Percentiles rank a stretch among this genome's conserved stretches.
Conservation (phyloP, 1,284 basidiomycete species). For the Takashimella tepidaria region DNA sequence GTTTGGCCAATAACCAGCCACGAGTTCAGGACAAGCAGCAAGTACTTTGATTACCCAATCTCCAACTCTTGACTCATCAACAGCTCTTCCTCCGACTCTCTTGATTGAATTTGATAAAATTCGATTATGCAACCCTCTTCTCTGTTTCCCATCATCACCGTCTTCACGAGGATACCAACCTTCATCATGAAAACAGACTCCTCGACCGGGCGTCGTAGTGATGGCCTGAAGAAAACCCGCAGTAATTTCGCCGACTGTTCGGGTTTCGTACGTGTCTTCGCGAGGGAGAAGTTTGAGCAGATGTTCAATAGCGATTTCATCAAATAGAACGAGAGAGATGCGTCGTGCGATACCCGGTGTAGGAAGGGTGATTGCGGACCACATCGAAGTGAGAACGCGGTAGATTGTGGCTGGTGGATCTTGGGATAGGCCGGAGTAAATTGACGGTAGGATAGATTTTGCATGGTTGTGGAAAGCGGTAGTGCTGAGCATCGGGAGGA, state of each 20-base stretch:
- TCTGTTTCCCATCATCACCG: conserved; percentile 50
- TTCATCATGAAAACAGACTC: conserved; percentile 80
- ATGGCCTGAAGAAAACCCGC: conserved; percentile 84
- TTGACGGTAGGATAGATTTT: conserved; percentile 32
- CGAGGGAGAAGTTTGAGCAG: conserved; percentile 72
- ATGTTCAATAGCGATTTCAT: conserved; percentile 58
- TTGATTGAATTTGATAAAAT: conserved; percentile 72
- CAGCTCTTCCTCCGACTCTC: conserved; percentile 59
- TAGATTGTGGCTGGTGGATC: conserved; percentile 46
- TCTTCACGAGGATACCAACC: conserved; percentile 78
- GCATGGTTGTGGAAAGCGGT: conserved; percentile 37
- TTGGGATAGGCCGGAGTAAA: conserved; percentile 36
- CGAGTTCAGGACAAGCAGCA: conserved; percentile 75
- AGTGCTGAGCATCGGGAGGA: conserved; percentile 40
- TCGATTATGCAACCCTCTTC: conserved; percentile 65
- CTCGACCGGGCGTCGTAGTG: conserved; percentile 74
- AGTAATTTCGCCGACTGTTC: conserved; percentile 67
- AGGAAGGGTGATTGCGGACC: conserved; percentile 36
- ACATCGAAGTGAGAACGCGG: conserved; percentile 41
- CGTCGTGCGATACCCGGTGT: conserved; percentile 33
- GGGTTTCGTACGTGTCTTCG: conserved; percentile 59
- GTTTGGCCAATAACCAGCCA: conserved; percentile 71
- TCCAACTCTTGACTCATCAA: conserved; percentile 72
- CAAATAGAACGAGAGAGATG: conserved; percentile 39
- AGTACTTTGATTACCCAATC: conserved; percentile 76